These are phyloP conservation scores for Ogataea neopini DNA, from an alignment of 805 yeast genomes.

Conservation along the genomic window DNA sequence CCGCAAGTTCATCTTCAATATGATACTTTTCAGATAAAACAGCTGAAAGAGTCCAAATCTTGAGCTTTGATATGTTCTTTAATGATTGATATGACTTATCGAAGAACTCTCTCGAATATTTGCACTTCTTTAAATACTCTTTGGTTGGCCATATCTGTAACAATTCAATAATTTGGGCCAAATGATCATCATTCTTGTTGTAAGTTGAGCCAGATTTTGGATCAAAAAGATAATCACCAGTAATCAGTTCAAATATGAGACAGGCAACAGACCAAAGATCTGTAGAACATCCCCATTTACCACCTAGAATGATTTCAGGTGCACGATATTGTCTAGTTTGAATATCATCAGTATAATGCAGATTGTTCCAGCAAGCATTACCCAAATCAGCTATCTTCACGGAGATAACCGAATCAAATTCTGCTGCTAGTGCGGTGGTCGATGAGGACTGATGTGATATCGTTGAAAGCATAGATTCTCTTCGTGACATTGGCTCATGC, in stretches of 20 bases:
- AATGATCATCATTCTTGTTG: conserved; percentile 59
- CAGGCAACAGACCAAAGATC: conserved; percentile 65
- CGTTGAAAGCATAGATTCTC: conserved; percentile 18
- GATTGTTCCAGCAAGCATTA: conserved; percentile 64
- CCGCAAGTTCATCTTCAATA: conserved; percentile 39
- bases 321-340: conserved; percentile 69
- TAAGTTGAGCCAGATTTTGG: conserved; percentile 52
- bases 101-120: conserved; percentile 42
- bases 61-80: conserved; percentile 47
- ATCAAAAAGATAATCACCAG: conserved; percentile 63
- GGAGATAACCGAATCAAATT: conserved; percentile 35
- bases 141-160: conserved; percentile 38
- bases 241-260: conserved; percentile 56
- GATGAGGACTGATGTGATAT: conserved; percentile 16
- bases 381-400: conserved; percentile 72
- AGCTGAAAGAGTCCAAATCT: conserved; percentile 51
- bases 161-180: conserved; percentile 62
- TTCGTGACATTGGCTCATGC: conserved; percentile 10
- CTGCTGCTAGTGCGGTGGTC: conserved; percentile 15
- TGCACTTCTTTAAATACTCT: conserved; percentile 43
- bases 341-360: conserved; percentile 66
- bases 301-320: conserved; percentile 62
- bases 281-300: conserved; percentile 62
- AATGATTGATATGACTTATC: conserved; percentile 37
- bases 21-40: conserved; percentile 53